phyloP scores from a whole-genome alignment of 1,284 basidiomycete species.

The Sphagnurus paluster region DNA sequence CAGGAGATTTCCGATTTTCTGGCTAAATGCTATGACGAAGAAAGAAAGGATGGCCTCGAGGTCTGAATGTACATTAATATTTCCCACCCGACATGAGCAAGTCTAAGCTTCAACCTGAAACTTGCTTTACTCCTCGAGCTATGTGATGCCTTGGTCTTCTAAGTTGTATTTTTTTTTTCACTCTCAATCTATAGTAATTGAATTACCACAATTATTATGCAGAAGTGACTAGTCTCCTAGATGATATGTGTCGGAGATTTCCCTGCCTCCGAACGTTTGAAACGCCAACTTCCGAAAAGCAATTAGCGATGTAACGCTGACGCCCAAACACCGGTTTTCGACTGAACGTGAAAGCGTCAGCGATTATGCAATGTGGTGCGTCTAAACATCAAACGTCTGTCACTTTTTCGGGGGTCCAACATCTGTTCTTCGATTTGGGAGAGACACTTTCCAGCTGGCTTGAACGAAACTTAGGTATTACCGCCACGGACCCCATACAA shows the following conservation, averaged over 20 bases:
- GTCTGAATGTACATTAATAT: too few relatives aligned
- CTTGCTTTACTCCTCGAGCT: too few relatives aligned
- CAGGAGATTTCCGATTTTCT: too few relatives aligned
- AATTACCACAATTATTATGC: background rate
- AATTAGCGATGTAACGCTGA: too few relatives aligned
- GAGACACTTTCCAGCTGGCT: slow-evolving; percentile 7
- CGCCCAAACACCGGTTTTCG: slow-evolving; percentile 5
- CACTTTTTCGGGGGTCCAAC: slow-evolving; percentile 11
- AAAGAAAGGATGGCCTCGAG: too few relatives aligned
- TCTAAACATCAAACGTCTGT: slow-evolving; percentile 10
- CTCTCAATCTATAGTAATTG: too few relatives aligned
- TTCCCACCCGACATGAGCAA: too few relatives aligned
- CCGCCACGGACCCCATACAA: slow-evolving; percentile 9
- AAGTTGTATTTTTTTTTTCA: too few relatives aligned
- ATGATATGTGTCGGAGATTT: slow-evolving; percentile 6
- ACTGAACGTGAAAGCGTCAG: slow-evolving; percentile 13
- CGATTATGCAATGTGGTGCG: slow-evolving; percentile 2
- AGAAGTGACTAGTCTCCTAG: background rate
- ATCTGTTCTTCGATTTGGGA: slow-evolving; percentile 7
- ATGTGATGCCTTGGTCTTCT: too few relatives aligned
- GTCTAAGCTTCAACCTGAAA: too few relatives aligned
- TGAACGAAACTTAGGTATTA: slow-evolving; percentile 4
- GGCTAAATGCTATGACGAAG: too few relatives aligned
- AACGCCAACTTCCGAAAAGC: slow-evolving; percentile 13
- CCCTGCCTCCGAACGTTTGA: slow-evolving; percentile 7